Percentiles rank a stretch among this genome's conserved stretches.
Conservation (phyloP, 352 stramenopile species). For the Pythium insidiosum region DNA sequence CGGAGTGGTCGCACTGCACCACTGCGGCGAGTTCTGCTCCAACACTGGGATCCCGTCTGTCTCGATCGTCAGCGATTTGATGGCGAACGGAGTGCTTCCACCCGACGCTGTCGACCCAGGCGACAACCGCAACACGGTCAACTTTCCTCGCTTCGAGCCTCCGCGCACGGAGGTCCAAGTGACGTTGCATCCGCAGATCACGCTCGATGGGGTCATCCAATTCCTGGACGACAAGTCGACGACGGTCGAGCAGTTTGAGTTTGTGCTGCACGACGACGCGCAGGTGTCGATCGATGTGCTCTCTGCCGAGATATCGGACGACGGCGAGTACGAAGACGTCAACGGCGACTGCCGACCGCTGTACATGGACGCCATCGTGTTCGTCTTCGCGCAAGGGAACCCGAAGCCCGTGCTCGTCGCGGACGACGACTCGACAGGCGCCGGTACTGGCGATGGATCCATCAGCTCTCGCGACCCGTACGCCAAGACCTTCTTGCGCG, state of each 20-base stretch:
- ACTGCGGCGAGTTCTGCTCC: constrained; percentile 45
- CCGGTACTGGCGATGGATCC: constrained; percentile 31
- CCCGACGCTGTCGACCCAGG: constrained; percentile 23
- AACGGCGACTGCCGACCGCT: constrained; percentile 51
- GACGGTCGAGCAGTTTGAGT: constrained; percentile 51
- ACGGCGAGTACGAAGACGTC: constrained; percentile 38
- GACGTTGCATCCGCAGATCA: constrained; percentile 12
- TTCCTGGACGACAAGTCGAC: constrained; percentile 14
- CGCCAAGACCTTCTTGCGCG: constrained; percentile 36
- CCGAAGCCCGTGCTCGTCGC: constrained; percentile 23
- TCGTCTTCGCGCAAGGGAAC: constrained; percentile 33
- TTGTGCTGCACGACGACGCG: constrained; percentile 27
- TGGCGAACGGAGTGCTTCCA: constrained; percentile 16
- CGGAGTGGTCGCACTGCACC: constrained; percentile 59
- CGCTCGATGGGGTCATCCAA: constrained; percentile 24
- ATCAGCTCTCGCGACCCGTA: constrained; percentile 43
- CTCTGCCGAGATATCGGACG: constrained; percentile 50
- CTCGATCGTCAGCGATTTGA: constrained; percentile 35
- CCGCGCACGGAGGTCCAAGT: constrained; percentile 6
- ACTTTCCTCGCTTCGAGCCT: constrained; percentile 34
- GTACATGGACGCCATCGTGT: constrained; percentile 57
- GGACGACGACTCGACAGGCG: constrained; percentile 19
- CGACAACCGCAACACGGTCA: constrained; percentile 25
- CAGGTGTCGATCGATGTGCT: constrained; percentile 51
- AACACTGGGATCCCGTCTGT: constrained; percentile 49